These are phyloP conservation scores for Candida chauliodis DNA, from an alignment of 805 yeast genomes.

Conservation along the genomic window DNA sequence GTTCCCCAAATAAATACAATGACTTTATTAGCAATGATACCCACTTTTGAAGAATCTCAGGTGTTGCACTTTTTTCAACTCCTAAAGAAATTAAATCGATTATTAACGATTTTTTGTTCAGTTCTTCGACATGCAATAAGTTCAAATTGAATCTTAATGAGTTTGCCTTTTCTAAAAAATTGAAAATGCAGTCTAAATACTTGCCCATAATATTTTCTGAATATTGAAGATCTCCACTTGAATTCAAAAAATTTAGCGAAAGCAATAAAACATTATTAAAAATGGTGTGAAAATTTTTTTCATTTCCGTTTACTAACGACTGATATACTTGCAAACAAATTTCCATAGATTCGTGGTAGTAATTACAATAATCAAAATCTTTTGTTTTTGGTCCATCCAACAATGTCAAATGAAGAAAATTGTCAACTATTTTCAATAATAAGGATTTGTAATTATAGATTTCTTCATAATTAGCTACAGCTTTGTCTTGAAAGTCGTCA, in stretches of 20 bases:
- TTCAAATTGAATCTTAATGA: constrained; percentile 23
- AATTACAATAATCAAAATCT: constrained; percentile 14
- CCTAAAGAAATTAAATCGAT: constrained; percentile 50
- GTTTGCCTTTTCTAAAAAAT: constrained; percentile 29
- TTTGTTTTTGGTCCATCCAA: constrained; percentile 10
- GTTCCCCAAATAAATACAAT: constrained; percentile 46
- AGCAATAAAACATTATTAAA: constrained; percentile 39
- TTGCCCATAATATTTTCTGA: constrained; percentile 27
- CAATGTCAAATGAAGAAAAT: constrained; percentile 38
- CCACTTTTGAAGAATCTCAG: constrained; percentile 46
- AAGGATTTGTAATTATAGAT: constrained; percentile 55
- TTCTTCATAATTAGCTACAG: background rate
- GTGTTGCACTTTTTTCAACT: constrained; percentile 40
- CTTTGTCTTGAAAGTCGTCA: background rate
- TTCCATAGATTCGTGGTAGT: constrained; percentile 27
- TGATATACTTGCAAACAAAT: constrained; percentile 41
- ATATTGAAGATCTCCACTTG: constrained; percentile 8
- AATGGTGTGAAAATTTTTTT: constrained; percentile 45
- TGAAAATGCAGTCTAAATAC: constrained; percentile 25
- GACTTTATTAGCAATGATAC: constrained; percentile 49
- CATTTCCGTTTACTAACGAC: constrained; percentile 54
- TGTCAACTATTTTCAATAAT: constrained; percentile 42
- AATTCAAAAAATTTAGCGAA: constrained; percentile 21
- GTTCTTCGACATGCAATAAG: constrained; percentile 28
- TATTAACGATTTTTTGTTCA: constrained; percentile 26